Conservation (phyloP, 768 basidiomycete genomes). For the Psilocybe cyanescens region DNA sequence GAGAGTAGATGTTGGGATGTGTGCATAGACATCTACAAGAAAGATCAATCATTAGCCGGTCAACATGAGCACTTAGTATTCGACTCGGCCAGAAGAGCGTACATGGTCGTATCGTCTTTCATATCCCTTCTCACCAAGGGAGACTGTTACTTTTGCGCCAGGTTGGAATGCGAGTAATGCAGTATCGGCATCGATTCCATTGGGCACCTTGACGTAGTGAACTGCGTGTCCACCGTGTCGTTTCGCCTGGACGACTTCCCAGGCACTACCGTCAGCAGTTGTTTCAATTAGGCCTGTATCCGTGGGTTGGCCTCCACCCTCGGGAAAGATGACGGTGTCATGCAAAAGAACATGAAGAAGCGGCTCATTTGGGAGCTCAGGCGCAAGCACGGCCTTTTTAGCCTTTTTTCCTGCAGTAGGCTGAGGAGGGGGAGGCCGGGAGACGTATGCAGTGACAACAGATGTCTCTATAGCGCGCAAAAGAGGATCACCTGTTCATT, state of each 20-base stretch:
- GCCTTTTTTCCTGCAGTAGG: constrained; percentile 45
- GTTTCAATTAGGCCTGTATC: constrained; percentile 66
- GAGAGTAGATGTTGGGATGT: constrained; percentile 86
- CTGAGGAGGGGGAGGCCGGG: constrained; percentile 43
- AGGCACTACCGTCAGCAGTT: constrained; percentile 44
- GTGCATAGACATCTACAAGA: constrained; percentile 75
- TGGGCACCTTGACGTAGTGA: constrained; percentile 62
- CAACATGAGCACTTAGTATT: not conserved
- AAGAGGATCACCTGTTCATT: constrained; percentile 66
- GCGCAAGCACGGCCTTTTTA: constrained; percentile 58
- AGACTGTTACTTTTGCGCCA: constrained; percentile 54
- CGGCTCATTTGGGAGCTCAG: constrained; percentile 45
- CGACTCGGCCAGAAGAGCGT: constrained; percentile 25
- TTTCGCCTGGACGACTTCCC: constrained; percentile 68
- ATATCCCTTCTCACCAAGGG: constrained; percentile 62
- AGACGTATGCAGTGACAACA: constrained; percentile 53
- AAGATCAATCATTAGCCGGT: not conserved
- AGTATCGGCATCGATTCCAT: constrained; percentile 37
- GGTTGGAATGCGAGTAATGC: constrained; percentile 52
- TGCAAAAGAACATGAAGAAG: constrained; percentile 70
- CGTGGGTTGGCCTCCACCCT: constrained; percentile 81
- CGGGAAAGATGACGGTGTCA: constrained; percentile 82
- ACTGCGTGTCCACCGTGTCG: constrained; percentile 75
- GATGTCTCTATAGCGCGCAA: constrained; percentile 59
- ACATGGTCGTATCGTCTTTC: constrained; percentile 77